A percentile compares a stretch with the other conserved stretches of the same genome.
Conservation (phyloP, 306 rosid species). For the Parietaria judaica region DNA sequence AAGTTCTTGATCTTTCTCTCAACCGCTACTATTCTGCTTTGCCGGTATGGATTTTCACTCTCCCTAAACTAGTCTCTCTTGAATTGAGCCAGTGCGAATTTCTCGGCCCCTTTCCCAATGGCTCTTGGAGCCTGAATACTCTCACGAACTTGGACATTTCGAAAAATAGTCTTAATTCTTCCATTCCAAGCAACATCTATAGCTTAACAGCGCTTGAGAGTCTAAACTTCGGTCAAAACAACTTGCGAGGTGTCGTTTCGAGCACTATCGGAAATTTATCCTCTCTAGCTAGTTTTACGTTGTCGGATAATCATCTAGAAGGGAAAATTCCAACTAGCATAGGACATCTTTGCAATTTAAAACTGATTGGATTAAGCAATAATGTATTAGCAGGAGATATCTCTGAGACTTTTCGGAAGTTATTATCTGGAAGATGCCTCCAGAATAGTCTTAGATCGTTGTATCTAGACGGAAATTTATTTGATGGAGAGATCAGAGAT, state of each 20-base stretch:
- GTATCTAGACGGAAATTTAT: too few relatives aligned
- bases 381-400: too few relatives aligned
- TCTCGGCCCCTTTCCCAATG: conserved; percentile 4
- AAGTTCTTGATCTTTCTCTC: neutral
- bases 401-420: too few relatives aligned
- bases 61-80: conserved; percentile 12
- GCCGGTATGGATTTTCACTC: conserved; percentile 14
- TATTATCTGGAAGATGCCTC: too few relatives aligned
- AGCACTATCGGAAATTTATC: neutral
- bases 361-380: too few relatives aligned
- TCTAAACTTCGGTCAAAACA: neutral
- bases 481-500: too few relatives aligned
- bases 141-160: conserved; percentile 1
- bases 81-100: neutral
- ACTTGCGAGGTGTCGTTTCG: conserved; percentile 1
- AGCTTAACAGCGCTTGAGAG: neutral
- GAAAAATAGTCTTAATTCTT: accelerated
- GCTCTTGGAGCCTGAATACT: neutral
- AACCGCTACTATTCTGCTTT: neutral
- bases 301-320: neutral
- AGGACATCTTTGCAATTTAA: neutral
- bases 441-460: too few relatives aligned
- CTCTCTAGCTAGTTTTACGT: neutral
- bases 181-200: conserved; percentile 8
- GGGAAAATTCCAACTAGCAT: neutral